These are phyloP conservation scores for Lecanosticta acicola DNA, from an alignment of 2,329 filamentous ascomycete genomes.

Conservation along the genomic window DNA sequence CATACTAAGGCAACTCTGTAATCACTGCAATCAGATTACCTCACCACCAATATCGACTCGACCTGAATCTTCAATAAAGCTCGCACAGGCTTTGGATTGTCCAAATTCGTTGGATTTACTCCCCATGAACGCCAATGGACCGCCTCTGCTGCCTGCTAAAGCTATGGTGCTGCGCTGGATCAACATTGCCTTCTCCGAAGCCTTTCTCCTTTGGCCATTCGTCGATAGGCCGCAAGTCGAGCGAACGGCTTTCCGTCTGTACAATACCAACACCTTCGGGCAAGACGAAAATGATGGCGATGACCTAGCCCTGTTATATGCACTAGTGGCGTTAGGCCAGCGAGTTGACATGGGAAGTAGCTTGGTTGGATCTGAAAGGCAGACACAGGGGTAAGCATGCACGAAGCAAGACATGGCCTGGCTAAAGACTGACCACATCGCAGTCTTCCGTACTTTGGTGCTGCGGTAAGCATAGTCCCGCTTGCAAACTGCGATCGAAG, in stretches of 20 bases:
- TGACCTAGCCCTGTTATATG: conserved; percentile 16
- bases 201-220: conserved; percentile 17
- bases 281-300: conserved; percentile 16
- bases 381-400: conserved; percentile 4
- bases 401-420: not conserved
- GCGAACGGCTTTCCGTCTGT: conserved; percentile 12
- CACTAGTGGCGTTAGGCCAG: conserved; percentile 15
- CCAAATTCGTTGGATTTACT: conserved; percentile 6
- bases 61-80: conserved; percentile 11
- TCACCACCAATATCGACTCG: conserved; percentile 1
- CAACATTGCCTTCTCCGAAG: conserved; percentile 13
- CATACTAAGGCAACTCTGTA: conserved; percentile 16
- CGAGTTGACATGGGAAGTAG: conserved; percentile 12
- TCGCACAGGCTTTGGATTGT: conserved; percentile 16
- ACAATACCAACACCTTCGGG: conserved; percentile 13
- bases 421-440: not conserved
- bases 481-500: conserved; percentile 14
- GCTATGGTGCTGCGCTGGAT: conserved; percentile 7
- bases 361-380: not conserved
- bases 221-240: conserved; percentile 13
- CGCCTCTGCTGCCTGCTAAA: conserved; percentile 11
- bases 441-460: conserved; percentile 11
- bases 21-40: conserved; percentile 10
- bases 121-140: not conserved
- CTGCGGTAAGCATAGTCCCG: conserved; percentile 14